These are phyloP conservation scores for Euptelea pleiosperma DNA, from an alignment of 164 flowering plant genomes.

Conservation along the genomic window DNA sequence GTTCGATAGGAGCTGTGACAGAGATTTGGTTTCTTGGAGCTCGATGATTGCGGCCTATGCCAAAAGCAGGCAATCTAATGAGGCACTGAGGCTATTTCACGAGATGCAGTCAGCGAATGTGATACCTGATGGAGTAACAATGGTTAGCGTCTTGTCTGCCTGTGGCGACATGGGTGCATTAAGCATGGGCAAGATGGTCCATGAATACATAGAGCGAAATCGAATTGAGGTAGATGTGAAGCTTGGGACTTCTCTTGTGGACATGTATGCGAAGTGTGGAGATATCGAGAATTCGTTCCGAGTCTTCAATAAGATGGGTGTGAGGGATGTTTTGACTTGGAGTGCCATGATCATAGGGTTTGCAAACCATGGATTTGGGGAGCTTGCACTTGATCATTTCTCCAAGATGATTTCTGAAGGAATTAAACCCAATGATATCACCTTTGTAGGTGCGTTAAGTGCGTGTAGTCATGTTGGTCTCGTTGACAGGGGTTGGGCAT, in stretches of 20 bases:
- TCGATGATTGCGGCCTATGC: constrained; percentile 30
- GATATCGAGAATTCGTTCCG: constrained; percentile 24
- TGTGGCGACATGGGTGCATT: constrained; percentile 37
- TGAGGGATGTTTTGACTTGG: constrained; percentile 31
- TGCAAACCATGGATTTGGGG: constrained; percentile 32
- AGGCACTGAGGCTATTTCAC: constrained; percentile 29
- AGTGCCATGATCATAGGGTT: constrained; percentile 36
- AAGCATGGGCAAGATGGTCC: constrained; percentile 32
- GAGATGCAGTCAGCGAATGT: constrained; percentile 30
- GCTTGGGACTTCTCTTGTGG: constrained; percentile 39
- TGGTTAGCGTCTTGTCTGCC: constrained; percentile 36
- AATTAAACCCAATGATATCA: constrained; percentile 29
- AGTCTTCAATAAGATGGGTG: constrained; percentile 24
- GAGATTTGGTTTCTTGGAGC: constrained; percentile 34
- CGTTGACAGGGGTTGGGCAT: constrained; percentile 21
- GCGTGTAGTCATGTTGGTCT: constrained; percentile 36
- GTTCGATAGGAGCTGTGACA: constrained; percentile 21
- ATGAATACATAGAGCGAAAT: constrained; percentile 27
- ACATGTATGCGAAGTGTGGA: constrained; percentile 45
- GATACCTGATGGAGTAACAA: constrained; percentile 28
- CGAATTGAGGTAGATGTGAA: constrained; percentile 27
- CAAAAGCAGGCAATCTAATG: constrained; percentile 20
- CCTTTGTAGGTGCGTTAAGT: constrained; percentile 30
- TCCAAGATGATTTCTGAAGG: constrained; percentile 27
- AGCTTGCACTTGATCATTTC: constrained; percentile 30